Conservation (phyloP, 495 filamentous ascomycete species). For the Tuber umbilicatum region DNA sequence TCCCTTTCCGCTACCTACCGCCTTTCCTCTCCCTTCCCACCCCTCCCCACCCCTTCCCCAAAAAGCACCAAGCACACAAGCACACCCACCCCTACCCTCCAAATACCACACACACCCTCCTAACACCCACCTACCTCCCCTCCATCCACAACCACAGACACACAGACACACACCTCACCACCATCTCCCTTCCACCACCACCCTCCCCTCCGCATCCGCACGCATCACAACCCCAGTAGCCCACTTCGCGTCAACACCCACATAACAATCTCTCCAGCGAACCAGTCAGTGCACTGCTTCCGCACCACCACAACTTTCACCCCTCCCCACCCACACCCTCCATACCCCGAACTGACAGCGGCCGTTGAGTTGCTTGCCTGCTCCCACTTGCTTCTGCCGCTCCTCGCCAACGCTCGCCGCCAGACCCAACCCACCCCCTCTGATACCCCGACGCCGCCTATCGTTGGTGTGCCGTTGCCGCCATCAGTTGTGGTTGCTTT, state of each 20-base stretch:
- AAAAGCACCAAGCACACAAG: constrained; percentile 16
- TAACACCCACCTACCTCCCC: constrained; percentile 7
- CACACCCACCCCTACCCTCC: constrained; percentile 9
- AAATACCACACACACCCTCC: not conserved
- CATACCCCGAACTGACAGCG: constrained; percentile 34
- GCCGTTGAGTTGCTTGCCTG: constrained; percentile 31
- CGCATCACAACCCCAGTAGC: constrained; percentile 32
- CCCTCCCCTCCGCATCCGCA: constrained; percentile 17
- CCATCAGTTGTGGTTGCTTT: constrained; percentile 15
- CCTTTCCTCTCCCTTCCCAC: not conserved
- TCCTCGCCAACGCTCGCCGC: constrained; percentile 25
- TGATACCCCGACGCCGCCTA: constrained; percentile 21
- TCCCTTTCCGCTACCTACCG: not conserved
- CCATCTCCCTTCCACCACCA: constrained; percentile 9
- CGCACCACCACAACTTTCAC: constrained; percentile 18
- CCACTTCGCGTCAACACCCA: constrained; percentile 34
- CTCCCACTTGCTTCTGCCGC: constrained; percentile 26
- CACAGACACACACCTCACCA: constrained; percentile 21
- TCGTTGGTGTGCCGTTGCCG: constrained; percentile 28
- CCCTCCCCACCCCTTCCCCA: not conserved
- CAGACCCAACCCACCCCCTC: constrained; percentile 25
- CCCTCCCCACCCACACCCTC: constrained; percentile 3
- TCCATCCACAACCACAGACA: constrained; percentile 20
- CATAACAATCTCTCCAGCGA: constrained; percentile 29
- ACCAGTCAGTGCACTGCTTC: constrained; percentile 36